Evolutionary conservation across 2,329 filamentous ascomycete species (phyloP).

Genomic region (Beauveria sp.): DNA sequence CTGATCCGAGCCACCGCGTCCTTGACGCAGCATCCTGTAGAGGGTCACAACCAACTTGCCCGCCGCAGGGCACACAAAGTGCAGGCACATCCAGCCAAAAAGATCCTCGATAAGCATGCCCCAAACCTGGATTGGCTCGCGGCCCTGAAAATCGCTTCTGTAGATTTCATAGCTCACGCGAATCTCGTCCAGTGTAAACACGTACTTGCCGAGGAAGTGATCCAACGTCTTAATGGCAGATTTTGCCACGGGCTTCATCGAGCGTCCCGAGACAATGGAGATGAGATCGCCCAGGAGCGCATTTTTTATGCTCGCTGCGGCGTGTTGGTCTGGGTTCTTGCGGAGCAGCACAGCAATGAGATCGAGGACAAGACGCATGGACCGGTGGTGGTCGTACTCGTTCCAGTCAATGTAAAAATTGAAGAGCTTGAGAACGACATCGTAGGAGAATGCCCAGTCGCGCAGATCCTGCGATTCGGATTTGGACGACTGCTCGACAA

Average conservation of each 20-base stretch:
- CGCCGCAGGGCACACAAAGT: constrained; percentile 51
- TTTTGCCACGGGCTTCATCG: constrained; percentile 58
- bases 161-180: constrained; percentile 34
- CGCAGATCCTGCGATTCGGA: constrained; percentile 36
- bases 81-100: constrained; percentile 48
- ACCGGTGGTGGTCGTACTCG: constrained; percentile 56
- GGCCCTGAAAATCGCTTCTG: constrained; percentile 19
- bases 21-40: constrained; percentile 39
- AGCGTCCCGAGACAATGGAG: constrained; percentile 51
- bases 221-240: constrained; percentile 62
- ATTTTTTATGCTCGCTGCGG: constrained; percentile 31
- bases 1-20: constrained; percentile 17
- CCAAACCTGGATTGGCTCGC: constrained; percentile 32
- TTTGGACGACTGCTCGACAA: constrained; percentile 51
- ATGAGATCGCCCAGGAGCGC: constrained; percentile 45
- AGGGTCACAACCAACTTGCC: constrained; percentile 54
- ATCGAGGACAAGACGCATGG: constrained; percentile 56
- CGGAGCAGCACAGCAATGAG: constrained; percentile 43
- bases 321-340: constrained; percentile 39
- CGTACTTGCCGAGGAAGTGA: constrained; percentile 54
- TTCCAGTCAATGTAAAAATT: constrained; percentile 61
- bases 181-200: constrained; percentile 43
- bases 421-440: constrained; percentile 44
- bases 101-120: constrained; percentile 40
- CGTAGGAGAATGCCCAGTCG: constrained; percentile 43